Evolutionary conservation across 306 rosid species (phyloP).

Genomic region (Casuarina equisetifolia): DNA sequence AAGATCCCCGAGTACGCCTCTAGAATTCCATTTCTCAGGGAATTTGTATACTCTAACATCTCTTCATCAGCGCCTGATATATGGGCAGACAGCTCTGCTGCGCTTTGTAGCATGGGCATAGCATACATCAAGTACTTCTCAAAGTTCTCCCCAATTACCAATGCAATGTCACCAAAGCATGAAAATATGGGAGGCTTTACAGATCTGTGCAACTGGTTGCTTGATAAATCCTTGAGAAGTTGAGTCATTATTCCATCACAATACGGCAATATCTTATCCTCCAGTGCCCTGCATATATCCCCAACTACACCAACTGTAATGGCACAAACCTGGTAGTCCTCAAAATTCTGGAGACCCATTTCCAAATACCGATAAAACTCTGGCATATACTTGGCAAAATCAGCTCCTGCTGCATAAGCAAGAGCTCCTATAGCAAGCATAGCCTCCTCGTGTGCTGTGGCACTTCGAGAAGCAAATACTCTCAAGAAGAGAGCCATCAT

Average conservation of each 20-base stretch:
- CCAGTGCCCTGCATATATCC: constrained; percentile 88
- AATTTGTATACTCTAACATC: constrained; percentile 85
- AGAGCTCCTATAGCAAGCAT: constrained; percentile 98
- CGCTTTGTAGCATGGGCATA: constrained; percentile 99
- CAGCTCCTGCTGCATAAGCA: constrained; percentile 78
- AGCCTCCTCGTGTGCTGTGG: constrained; percentile 98
- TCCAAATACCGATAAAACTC: constrained; percentile 81
- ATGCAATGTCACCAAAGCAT: constrained; percentile 91
- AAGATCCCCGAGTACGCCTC: constrained; percentile 95
- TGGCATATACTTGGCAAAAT: constrained; percentile 79
- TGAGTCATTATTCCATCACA: constrained; percentile 97
- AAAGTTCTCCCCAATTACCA: constrained; percentile 89
- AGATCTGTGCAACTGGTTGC: constrained; percentile 88
- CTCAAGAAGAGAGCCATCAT: constrained; percentile 81
- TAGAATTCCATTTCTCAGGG: constrained; percentile 86
- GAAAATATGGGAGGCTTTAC: constrained; percentile 98
- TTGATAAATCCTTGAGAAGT: constrained; percentile 87
- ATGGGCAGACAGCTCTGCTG: constrained; percentile 84
- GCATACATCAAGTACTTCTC: constrained; percentile 90
- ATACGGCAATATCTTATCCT: constrained; percentile 73
- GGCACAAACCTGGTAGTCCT: constrained; percentile 96
- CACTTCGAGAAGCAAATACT: constrained; percentile 87
- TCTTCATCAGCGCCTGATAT: constrained; percentile 78
- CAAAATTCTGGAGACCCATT: constrained; percentile 93
- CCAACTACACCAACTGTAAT: constrained; percentile 95